Base-by-base conservation (phyloP, 225 moss, liverwort and hornwort species). In the Ulota crispa region DNA sequence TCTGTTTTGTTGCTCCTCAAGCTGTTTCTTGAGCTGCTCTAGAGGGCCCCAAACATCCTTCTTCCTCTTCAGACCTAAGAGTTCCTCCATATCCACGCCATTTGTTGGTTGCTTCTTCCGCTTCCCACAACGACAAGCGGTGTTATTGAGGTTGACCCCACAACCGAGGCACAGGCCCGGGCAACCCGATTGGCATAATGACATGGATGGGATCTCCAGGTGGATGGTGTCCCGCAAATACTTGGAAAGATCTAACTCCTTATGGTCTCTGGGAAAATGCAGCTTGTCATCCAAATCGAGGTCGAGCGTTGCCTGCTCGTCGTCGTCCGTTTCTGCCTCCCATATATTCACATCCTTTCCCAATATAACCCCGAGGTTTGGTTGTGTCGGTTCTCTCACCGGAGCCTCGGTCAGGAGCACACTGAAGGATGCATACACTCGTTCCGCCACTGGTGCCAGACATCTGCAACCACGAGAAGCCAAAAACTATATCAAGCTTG, bases 231-330 rank as follows among this genome's bases (percentile, higher is more conserved):
- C 99, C 64, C 96, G 87, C 55, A 99, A 71, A 78, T 99, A 99
- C 79, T 96, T 99, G 7, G 99, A 99, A 60, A 99, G 78, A 81
- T 99, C 99, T 28, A 93, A 65, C 83, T 94, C 94, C 79, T 89
- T 94, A 23, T 79, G 83, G 9, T 93, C 96, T 26, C 73, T 85
- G 3, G 96, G 96, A 30, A 99, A 99, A 76, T 99, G 89, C 23
- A 99, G 79, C 85, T 94, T 99, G 84, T 99, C 94, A 86, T 99
- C 96, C 83, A 96, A 90, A 73, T 96, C 93, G 60, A 96, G 87
- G 87, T 99, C 96, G 31, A 99, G 88, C 68, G 70, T 72, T 3
- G 77, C 91, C 36, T 75, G 83, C 1, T 50, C 87, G 15, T 89
- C 78, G 37, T 92, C 88, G 19, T 45, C 59, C n/a, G 79, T 88